Evolutionary conservation across 75 land plant species (phyloP).

Genomic region (Azolla pinnata): DNA sequence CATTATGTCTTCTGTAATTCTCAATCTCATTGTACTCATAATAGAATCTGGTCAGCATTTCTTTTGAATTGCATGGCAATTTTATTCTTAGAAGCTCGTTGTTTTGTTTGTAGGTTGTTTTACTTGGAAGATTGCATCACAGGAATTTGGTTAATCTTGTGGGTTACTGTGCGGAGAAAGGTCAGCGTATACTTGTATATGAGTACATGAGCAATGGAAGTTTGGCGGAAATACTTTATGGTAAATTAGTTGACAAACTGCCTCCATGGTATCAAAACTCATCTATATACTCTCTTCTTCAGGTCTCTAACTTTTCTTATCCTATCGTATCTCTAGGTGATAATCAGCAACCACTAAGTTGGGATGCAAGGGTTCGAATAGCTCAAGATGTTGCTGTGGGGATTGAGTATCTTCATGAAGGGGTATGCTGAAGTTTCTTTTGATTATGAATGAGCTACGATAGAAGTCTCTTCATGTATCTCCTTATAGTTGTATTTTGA

Average conservation of each 20-base stretch:
- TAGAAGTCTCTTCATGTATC: no score
- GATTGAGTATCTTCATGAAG: constrained; percentile 90
- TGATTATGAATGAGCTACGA: not conserved
- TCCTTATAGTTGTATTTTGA: no score
- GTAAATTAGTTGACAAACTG: constrained; percentile 28
- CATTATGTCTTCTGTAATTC: no score
- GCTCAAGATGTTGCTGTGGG: constrained; percentile 80
- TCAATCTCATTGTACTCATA: no score
- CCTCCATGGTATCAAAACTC: not conserved
- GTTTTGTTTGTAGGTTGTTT: constrained; percentile 52
- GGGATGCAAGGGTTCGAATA: constrained; percentile 65
- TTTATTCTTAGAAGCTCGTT: no score
- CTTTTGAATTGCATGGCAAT: no score
- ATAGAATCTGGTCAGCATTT: no score
- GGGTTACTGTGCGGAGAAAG: constrained; percentile 92
- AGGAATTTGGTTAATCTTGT: constrained; percentile 92
- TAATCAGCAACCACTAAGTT: constrained; percentile 29
- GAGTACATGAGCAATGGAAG: constrained; percentile 95
- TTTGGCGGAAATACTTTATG: constrained; percentile 52
- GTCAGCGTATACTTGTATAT: constrained; percentile 74
- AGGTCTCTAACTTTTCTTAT: constrained; percentile 3
- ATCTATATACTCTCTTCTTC: constrained; percentile 4
- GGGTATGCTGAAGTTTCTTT: constrained; percentile 37
- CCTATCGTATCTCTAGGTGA: constrained; percentile 19
- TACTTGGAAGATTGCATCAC: constrained; percentile 87